phyloP scores from a whole-genome alignment of 805 yeast species.

The Ogataea haglerorum region DNA sequence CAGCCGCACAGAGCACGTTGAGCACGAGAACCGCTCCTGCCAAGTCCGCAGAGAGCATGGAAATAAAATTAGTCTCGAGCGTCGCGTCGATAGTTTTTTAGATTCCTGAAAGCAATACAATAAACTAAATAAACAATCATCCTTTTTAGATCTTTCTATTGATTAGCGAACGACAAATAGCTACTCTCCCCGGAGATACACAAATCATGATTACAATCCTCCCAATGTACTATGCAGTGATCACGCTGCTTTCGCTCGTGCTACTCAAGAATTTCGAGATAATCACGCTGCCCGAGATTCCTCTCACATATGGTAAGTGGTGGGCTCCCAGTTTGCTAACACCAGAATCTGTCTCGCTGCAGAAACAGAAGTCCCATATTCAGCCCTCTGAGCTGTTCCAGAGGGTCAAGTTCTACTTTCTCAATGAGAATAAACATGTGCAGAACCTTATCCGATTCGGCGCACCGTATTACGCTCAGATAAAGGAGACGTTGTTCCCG shows the following conservation, averaged over 20 bases:
- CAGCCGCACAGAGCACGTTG: constrained; percentile 8
- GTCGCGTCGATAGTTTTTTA: constrained; percentile 7
- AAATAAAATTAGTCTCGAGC: not conserved
- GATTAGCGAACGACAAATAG: not conserved
- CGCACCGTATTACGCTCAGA: constrained; percentile 3
- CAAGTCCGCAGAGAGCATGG: not conserved
- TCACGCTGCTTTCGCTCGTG: constrained; percentile 17
- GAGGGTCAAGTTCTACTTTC: constrained; percentile 9
- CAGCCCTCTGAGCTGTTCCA: not conserved
- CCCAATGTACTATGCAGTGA: constrained; percentile 18
- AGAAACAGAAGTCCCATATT: not conserved
- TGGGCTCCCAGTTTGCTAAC: not conserved
- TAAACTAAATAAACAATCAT: constrained; percentile 7
- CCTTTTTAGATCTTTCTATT: not conserved
- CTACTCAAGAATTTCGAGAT: constrained; percentile 12
- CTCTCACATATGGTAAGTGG: constrained; percentile 4
- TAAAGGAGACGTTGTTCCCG: not conserved
- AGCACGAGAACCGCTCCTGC: not conserved
- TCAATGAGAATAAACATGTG: constrained; percentile 16
- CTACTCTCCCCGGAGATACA: not conserved
- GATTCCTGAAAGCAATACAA: constrained; percentile 5
- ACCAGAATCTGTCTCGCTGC: not conserved
- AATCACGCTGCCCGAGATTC: constrained; percentile 11
- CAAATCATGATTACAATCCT: constrained; percentile 10
- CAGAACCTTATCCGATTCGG: constrained; percentile 1